Percentiles rank a stretch among this genome's conserved stretches.
Evolutionary conservation across 2,329 filamentous ascomycete species (phyloP).

Genomic region (Neonectria faginata): DNA sequence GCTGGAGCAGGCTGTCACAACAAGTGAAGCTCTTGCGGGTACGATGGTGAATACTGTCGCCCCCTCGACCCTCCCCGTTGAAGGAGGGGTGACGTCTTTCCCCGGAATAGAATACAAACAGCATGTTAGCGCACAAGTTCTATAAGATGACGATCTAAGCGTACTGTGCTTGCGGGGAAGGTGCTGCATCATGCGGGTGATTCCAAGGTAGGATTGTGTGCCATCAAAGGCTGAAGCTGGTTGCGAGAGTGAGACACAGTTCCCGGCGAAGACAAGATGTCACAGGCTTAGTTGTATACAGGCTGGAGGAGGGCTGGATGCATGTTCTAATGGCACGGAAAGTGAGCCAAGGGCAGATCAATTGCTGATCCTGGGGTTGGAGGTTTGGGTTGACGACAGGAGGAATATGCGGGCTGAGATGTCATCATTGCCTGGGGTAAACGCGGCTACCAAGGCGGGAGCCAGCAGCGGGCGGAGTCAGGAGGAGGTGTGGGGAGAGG

Average conservation of each 20-base stretch:
- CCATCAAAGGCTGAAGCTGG: constrained; percentile 19
- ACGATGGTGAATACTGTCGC: constrained; percentile 43
- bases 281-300: constrained; percentile 19
- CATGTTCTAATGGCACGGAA: constrained; percentile 26
- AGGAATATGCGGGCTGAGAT: constrained; percentile 23
- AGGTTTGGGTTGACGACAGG: constrained; percentile 21
- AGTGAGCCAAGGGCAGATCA: constrained; percentile 32
- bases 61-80: constrained; percentile 38
- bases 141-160: constrained; percentile 28
- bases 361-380: constrained; percentile 35
- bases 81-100: constrained; percentile 44
- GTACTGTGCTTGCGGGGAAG: constrained; percentile 20
- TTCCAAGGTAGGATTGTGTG: constrained; percentile 22
- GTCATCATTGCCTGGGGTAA: constrained; percentile 33
- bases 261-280: constrained; percentile 21
- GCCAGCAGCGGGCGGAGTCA: constrained; percentile 28
- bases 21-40: constrained; percentile 42
- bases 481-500: constrained; percentile 35
- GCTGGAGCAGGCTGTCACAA: constrained; percentile 37
- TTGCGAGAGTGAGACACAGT: constrained; percentile 27
- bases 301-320: constrained; percentile 27
- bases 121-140: constrained; percentile 38
- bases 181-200: constrained; percentile 25
- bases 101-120: constrained; percentile 46
- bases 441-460: constrained; percentile 32